Percentiles rank a stretch among this genome's conserved stretches.
phyloP scores from a whole-genome alignment of 2,329 filamentous ascomycete species.

The Elsinoe australis region DNA sequence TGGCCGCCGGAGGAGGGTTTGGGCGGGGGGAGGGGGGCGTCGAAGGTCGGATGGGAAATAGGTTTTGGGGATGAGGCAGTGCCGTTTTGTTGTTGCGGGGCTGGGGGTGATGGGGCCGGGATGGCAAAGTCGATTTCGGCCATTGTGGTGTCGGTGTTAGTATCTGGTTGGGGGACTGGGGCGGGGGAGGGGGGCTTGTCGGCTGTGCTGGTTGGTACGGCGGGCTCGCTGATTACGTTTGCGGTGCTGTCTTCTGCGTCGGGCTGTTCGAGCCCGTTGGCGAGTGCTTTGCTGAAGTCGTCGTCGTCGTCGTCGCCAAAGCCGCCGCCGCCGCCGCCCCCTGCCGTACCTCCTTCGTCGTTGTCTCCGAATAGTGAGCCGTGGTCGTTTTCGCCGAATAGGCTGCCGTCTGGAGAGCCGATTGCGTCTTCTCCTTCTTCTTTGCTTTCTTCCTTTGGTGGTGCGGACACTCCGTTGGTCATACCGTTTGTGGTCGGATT shows the following conservation, averaged over 20 bases:
- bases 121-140: slow-evolving; percentile 26
- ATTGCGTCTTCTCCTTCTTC: slow-evolving; percentile 47
- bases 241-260: slow-evolving; percentile 20
- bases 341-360: slow-evolving; percentile 51
- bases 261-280: slow-evolving; percentile 41
- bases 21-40: slow-evolving; percentile 47
- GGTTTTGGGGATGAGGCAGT: slow-evolving; percentile 56
- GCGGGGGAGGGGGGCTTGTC: slow-evolving; percentile 4
- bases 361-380: slow-evolving; percentile 79
- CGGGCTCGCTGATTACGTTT: slow-evolving; percentile 21
- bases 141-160: neutral
- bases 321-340: slow-evolving; percentile 42
- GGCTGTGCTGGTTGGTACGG: slow-evolving; percentile 22
- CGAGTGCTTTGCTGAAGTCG: slow-evolving; percentile 69
- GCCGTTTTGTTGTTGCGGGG: slow-evolving; percentile 43
- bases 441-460: slow-evolving; percentile 23
- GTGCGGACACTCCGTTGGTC: slow-evolving; percentile 31
- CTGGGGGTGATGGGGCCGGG: slow-evolving; percentile 52
- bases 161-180: neutral
- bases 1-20: slow-evolving; percentile 24
- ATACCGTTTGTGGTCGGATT: slow-evolving; percentile 52
- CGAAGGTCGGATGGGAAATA: slow-evolving; percentile 80
- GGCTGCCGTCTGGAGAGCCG: slow-evolving; percentile 64
- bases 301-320: slow-evolving; percentile 75
- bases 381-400: slow-evolving; percentile 68